A percentile compares a stretch with the other conserved stretches of the same genome.
Evolutionary conservation across 768 basidiomycete species (phyloP).

Genomic region (Lactarius hatsudake): DNA sequence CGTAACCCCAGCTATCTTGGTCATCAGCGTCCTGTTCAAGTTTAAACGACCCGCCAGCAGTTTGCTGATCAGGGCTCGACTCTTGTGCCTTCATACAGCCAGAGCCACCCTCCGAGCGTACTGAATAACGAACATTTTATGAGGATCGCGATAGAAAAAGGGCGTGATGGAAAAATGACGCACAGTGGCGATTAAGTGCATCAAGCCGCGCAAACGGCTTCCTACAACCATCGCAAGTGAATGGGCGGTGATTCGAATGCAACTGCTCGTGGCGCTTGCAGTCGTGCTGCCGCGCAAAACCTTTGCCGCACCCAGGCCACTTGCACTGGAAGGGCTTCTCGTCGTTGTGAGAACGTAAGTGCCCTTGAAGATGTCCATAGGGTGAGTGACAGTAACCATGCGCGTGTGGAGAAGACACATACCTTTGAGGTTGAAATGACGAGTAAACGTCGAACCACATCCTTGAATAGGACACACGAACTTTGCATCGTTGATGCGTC

Average conservation of each 20-base stretch:
- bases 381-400: slow-evolving; percentile 1
- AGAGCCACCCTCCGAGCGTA: slow-evolving; percentile 78
- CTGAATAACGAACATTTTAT: slow-evolving; percentile 35
- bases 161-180: slow-evolving; percentile 29
- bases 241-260: slow-evolving; percentile 89
- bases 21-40: slow-evolving; percentile 9
- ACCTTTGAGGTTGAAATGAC: slow-evolving; percentile 94
- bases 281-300: slow-evolving; percentile 92
- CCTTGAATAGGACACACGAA: slow-evolving; percentile 92
- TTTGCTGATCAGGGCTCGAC: slow-evolving; percentile 24
- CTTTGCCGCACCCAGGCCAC: slow-evolving; percentile 93
- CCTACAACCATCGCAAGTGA: slow-evolving; percentile 88
- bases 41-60: slow-evolving; percentile 6
- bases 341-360: slow-evolving; percentile 91
- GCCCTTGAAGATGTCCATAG: slow-evolving; percentile 47
- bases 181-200: slow-evolving; percentile 89
- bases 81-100: slow-evolving; percentile 59
- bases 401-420: slow-evolving; percentile 29
- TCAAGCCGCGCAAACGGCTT: slow-evolving; percentile 96
- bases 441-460: slow-evolving; percentile 95
- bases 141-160: not conserved
- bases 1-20: slow-evolving; percentile 7
- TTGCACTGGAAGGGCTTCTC: slow-evolving; percentile 94
- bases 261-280: slow-evolving; percentile 96
- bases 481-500: slow-evolving; percentile 85